Base-by-base conservation (phyloP, 106 monocot species). In the Dioscorea dumetorum region DNA sequence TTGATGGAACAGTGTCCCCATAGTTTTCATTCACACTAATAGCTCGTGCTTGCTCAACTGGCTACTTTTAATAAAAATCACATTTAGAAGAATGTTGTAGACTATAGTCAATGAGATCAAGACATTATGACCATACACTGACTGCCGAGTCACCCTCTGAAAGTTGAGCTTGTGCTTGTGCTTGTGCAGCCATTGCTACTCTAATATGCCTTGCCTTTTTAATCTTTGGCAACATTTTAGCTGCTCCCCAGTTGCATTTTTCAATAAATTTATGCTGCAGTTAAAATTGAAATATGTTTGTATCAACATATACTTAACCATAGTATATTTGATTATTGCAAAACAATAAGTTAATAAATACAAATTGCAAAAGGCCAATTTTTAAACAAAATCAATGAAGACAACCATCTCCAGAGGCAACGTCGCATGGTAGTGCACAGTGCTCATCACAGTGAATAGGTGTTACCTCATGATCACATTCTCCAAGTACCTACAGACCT, bases 261-360 rank as follows among this genome's bases (percentile, higher is more conserved):
- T 99, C 99, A 71, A 93, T 84, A 74, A 99, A 92, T 69, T 93
- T 99, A 71, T 99, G 99, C 99, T 99, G 87, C 21, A 72, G 12
- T 49, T n/a, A 31, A 58, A 67, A 19, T 33, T 49, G 49, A 73
- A 67, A 8, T 5, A 41, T 41, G 10, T 41, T 41, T 41, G 41
- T 41, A 1, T 41, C 41, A 41, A 5, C 41, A 8, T 6, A 41
- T 41, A 41, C 10, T 41, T 41, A 41, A 10, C 41, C 10, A 10
- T 10, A 3, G 41, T 41, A 41, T 41, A 41, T 41, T 41, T 41
- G 10, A 41, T 6, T 10, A 41, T 41, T 41, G 41, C 41, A 41
- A 41, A 41, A 41, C 41, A 41, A 41, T 41, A 41, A 10, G 10
- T 8, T 41, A 5, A 8, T 6, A 41, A 41, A 41, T 41, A 41